These are phyloP conservation scores for Monilinia vaccinii-corymbosi DNA, from an alignment of 2,329 filamentous ascomycete species.

Conservation along the genomic window DNA sequence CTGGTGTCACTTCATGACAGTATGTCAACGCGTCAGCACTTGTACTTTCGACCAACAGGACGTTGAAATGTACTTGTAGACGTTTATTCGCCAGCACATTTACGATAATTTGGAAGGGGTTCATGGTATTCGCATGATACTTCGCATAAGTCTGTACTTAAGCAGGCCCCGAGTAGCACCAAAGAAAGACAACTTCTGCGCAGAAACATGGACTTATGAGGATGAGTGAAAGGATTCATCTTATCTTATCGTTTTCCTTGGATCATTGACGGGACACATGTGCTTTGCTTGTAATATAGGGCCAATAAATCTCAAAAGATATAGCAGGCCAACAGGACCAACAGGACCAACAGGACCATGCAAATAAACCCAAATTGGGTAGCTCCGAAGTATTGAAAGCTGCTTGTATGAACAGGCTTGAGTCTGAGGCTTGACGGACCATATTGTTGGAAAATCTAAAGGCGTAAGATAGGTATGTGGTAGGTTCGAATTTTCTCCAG, in stretches of 20 bases:
- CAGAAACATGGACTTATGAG: background rate
- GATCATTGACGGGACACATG: background rate
- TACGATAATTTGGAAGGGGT: conserved; percentile 9
- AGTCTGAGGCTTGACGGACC: background rate
- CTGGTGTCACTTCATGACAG: conserved; percentile 6
- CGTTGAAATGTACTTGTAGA: conserved; percentile 3
- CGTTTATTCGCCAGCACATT: conserved; percentile 5
- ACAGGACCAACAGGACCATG: too few species aligned
- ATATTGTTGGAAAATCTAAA: conserved; percentile 4
- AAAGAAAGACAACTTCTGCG: background rate
- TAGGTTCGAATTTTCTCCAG: conserved; percentile 7
- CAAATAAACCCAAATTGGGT: background rate
- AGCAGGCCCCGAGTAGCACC: conserved; percentile 3
- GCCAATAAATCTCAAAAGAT: conserved; percentile 2
- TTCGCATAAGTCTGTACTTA: conserved; percentile 10
- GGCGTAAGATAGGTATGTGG: background rate
- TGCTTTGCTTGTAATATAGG: background rate
- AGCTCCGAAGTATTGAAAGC: conserved; percentile 10
- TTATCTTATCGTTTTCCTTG: conserved; percentile 9
- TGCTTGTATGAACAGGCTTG: background rate
- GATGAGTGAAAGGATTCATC: background rate
- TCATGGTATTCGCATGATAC: conserved; percentile 7
- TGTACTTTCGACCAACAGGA: conserved; percentile 3
- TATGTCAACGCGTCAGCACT: conserved; percentile 9
- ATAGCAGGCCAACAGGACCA: too few species aligned